Evolutionary conservation across 2,329 filamentous ascomycete species (phyloP), one percentile per base, ranked within the genome.

Genomic region (Xylariales sp.): DNA sequence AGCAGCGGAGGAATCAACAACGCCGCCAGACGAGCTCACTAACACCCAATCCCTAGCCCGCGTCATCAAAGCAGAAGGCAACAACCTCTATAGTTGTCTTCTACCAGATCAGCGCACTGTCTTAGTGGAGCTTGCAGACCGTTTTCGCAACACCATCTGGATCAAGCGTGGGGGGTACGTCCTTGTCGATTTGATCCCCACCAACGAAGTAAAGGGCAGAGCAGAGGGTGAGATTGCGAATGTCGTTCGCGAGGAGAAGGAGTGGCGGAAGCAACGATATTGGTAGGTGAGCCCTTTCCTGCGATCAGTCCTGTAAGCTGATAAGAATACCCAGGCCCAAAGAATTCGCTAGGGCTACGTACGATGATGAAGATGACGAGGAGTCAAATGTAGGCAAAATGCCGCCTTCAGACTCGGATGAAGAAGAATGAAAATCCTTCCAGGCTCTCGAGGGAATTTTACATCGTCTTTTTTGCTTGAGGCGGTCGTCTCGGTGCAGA

Each of bases 91-190:
- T 71, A 77, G 78, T 31, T 88, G 91, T 57, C 74, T 83, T 57
- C 69, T 90, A 21, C 81, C 90, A 18, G 73, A 74, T 52, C 75
- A 77, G 44, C 76, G 80, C 54, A 67, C 74, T 5, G 64, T 91
- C 28, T 69, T 94, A 14, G 83, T 89, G 16, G 89, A 96, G 69
- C 78, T 98, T 15, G 84, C 87, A 8, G 71, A 88, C 19, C 81
- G 82, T 29, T 96, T 97, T 60, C 86, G 91, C 46, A 93, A 88
- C 50, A 93, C 88, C 2, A 88, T 97, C 49, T 97, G 88, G 87
- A 86, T 97, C 61, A 90, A 86, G 64, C 82, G 88, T 14, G 86
- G 89, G 21, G 88, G 88, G 1, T 97, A 84, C 62, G 89, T 96
- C 21, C 67, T 97, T 9, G 75, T 95, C 11, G 86, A 97, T 51